Conservation (phyloP, 2,329 filamentous ascomycete species). For the Cladophialophora carrionii region DNA sequence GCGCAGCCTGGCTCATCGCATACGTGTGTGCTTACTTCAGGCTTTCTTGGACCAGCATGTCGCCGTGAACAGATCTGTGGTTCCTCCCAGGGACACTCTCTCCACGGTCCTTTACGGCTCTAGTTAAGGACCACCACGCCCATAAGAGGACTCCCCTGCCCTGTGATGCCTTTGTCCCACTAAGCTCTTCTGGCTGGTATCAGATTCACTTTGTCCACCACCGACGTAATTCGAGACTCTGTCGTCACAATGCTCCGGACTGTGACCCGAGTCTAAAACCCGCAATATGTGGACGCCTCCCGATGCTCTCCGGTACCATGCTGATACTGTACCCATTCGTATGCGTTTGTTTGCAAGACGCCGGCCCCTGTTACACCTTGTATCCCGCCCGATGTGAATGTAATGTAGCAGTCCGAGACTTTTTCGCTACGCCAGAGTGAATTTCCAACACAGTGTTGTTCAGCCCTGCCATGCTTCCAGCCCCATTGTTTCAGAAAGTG, state of each 20-base stretch:
- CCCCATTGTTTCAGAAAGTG: slow-evolving; percentile 9
- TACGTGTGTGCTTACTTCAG: background rate
- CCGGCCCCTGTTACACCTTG: background rate
- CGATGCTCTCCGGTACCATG: background rate
- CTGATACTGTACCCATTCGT: slow-evolving; percentile 1
- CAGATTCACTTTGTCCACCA: background rate
- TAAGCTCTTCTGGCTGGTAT: background rate
- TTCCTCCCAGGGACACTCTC: background rate
- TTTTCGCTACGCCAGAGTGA: background rate
- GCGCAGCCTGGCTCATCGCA: background rate
- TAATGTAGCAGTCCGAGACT: background rate
- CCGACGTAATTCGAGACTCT: background rate
- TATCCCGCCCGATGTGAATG: background rate
- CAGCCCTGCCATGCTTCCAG: background rate
- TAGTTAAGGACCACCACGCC: background rate
- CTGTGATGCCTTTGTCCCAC: background rate
- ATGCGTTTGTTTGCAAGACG: background rate
- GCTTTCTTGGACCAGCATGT: background rate
- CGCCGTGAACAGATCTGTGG: background rate
- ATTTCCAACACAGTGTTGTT: background rate
- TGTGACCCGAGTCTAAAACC: background rate
- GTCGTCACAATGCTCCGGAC: background rate
- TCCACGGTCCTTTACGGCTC: background rate
- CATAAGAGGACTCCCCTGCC: background rate
- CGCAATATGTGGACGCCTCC: background rate